Evolutionary conservation across 2,329 filamentous ascomycete genomes (phyloP).

Genomic region (Thelonectria discophora): DNA sequence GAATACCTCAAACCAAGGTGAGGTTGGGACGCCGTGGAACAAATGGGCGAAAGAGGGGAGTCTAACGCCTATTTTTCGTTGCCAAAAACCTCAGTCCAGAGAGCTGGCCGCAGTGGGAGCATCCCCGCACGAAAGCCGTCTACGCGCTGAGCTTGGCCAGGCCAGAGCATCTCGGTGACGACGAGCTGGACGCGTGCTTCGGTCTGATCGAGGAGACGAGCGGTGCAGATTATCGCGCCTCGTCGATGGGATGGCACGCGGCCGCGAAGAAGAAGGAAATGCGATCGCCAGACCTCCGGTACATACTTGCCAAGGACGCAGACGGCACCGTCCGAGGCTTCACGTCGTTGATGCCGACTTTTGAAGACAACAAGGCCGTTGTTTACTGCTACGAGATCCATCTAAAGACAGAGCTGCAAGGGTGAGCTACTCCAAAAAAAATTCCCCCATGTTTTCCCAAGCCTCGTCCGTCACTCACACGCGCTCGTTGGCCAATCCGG

Average conservation of each 20-base stretch:
- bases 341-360: constrained; percentile 75
- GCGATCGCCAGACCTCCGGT: constrained; percentile 72
- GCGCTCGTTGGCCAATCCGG: neutral
- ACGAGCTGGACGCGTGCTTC: constrained; percentile 64
- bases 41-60: neutral
- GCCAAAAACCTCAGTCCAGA: constrained; percentile 30
- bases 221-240: constrained; percentile 68
- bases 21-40: neutral
- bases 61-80: neutral
- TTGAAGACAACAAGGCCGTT: constrained; percentile 71
- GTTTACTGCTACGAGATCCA: constrained; percentile 85
- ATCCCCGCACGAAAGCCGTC: constrained; percentile 53
- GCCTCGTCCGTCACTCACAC: constrained; percentile 12
- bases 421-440: constrained; percentile 50
- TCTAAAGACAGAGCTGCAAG: constrained; percentile 63
- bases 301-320: constrained; percentile 65
- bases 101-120: constrained; percentile 57
- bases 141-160: constrained; percentile 58
- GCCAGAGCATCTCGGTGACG: constrained; percentile 49
- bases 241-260: constrained; percentile 70
- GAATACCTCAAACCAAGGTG: constrained; percentile 60
- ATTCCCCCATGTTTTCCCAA: neutral
- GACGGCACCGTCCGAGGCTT: constrained; percentile 58
- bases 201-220: constrained; percentile 70
- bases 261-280: constrained; percentile 72